These are phyloP conservation scores for Heliosperma pusillum DNA, from an alignment of 148 eudicot genomes.

Conservation along the genomic window DNA sequence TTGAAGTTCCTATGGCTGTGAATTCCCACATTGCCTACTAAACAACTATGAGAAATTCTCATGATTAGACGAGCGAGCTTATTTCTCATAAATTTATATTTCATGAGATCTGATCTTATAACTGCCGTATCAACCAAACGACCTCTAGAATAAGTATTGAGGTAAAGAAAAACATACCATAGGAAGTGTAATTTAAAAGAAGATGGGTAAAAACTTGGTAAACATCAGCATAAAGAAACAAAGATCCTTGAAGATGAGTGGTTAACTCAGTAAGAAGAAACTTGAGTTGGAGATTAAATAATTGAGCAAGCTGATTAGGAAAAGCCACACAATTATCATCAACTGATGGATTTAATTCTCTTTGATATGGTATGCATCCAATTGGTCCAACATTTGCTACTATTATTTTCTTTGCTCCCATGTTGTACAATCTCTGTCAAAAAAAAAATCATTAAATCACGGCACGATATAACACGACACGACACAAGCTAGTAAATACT, in stretches of 20 bases:
- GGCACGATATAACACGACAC: not conserved
- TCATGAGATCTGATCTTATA: too few relatives aligned
- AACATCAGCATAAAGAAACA: not conserved
- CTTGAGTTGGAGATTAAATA: not conserved
- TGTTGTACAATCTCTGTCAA: not conserved
- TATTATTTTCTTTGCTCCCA: not conserved
- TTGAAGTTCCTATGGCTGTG: too few relatives aligned
- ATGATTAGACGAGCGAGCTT: too few relatives aligned
- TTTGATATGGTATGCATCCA: not conserved
- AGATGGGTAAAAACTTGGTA: not conserved
- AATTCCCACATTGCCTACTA: too few relatives aligned
- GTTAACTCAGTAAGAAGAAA: not conserved
- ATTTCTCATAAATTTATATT: too few relatives aligned
- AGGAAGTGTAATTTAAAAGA: not conserved
- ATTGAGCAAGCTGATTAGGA: not conserved
- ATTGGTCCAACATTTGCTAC: not conserved
- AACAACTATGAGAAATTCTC: too few relatives aligned
- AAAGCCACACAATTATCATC: not conserved
- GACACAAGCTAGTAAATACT: too few relatives aligned
- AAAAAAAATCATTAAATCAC: not conserved
- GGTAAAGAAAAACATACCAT: constrained; percentile 3
- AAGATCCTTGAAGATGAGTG: not conserved
- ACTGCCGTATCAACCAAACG: too few relatives aligned
- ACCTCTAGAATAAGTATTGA: not conserved
- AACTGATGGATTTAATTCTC: not conserved